Conservation (phyloP, 2,329 filamentous ascomycete genomes). For the Macrophomina tecta region DNA sequence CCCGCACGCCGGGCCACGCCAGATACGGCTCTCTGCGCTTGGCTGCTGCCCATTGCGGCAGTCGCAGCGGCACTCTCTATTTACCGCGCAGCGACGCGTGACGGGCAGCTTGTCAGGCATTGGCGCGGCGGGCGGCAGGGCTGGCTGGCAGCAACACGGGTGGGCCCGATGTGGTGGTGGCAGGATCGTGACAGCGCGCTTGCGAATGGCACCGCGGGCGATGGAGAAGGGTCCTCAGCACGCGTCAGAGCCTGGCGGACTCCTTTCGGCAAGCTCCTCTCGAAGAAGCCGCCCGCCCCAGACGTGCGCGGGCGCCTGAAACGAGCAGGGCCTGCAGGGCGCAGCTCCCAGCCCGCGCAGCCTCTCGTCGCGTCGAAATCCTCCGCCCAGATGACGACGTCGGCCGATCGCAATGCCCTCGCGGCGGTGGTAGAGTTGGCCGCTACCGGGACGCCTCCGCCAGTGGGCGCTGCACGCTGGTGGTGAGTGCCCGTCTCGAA, state of each 20-base stretch:
- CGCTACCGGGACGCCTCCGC: conserved; percentile 7
- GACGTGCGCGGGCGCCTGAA: conserved; percentile 20
- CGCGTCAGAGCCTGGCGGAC: conserved; percentile 2
- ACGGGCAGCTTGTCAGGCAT: background rate
- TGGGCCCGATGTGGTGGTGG: conserved; percentile 2
- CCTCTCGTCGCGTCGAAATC: conserved; percentile 1
- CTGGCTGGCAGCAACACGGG: background rate
- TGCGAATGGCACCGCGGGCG: conserved; percentile 1
- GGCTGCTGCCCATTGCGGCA: conserved; percentile 11
- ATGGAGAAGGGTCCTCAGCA: conserved; percentile 4
- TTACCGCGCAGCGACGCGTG: conserved; percentile 2
- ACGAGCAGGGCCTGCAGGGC: conserved; percentile 17
- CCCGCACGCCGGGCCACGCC: background rate
- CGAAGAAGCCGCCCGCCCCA: conserved; percentile 1
- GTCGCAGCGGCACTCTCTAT: conserved; percentile 14
- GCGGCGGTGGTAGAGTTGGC: conserved; percentile 13
- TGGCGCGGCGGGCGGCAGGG: background rate
- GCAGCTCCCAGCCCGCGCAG: conserved; percentile 11
- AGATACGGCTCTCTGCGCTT: conserved; percentile 9
- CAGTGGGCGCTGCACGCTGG: conserved; percentile 4
- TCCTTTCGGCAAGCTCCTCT: conserved; percentile 22
- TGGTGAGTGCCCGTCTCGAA: conserved; percentile 1
- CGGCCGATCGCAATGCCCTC: conserved; percentile 25
- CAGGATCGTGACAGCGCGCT: conserved; percentile 21
- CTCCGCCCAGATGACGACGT: conserved; percentile 17